phyloP scores from a whole-genome alignment of 257 asterid genomes.

The Gynochthodes officinalis region DNA sequence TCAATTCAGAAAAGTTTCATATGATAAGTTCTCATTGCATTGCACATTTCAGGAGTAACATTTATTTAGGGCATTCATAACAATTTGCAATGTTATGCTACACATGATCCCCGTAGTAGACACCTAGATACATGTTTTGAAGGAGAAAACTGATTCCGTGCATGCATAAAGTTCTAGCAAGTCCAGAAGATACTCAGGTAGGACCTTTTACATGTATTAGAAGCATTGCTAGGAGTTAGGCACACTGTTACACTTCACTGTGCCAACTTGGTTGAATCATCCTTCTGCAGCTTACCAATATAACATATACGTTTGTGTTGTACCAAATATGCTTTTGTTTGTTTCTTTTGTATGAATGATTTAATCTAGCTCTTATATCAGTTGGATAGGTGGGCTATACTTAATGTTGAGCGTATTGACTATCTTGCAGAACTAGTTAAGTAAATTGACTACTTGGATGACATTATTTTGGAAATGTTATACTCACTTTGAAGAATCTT shows the following conservation, averaged over 20 bases:
- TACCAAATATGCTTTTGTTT: no score
- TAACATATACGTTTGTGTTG: no score
- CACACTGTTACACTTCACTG: background rate
- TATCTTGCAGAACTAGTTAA: constrained; percentile 2
- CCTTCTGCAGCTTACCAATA: background rate
- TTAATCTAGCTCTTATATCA: background rate
- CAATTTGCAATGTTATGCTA: background rate
- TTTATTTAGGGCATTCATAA: background rate
- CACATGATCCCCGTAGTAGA: background rate
- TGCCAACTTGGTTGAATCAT: background rate
- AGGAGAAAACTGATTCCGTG: background rate
- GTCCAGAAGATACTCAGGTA: background rate
- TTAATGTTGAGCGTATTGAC: no score
- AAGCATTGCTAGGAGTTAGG: background rate
- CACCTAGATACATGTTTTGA: background rate
- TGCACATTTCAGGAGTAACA: background rate
- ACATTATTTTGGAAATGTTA: background rate
- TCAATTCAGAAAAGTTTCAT: background rate
- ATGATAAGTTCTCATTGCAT: background rate
- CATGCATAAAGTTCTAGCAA: background rate
- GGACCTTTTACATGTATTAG: background rate
- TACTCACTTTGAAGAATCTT: background rate
- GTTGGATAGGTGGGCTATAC: background rate
- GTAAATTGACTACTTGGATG: background rate
- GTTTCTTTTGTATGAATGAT: background rate